These are phyloP conservation scores for Torrubiella hemipterigena DNA, from an alignment of 2,329 filamentous ascomycete genomes.

Conservation along the genomic window DNA sequence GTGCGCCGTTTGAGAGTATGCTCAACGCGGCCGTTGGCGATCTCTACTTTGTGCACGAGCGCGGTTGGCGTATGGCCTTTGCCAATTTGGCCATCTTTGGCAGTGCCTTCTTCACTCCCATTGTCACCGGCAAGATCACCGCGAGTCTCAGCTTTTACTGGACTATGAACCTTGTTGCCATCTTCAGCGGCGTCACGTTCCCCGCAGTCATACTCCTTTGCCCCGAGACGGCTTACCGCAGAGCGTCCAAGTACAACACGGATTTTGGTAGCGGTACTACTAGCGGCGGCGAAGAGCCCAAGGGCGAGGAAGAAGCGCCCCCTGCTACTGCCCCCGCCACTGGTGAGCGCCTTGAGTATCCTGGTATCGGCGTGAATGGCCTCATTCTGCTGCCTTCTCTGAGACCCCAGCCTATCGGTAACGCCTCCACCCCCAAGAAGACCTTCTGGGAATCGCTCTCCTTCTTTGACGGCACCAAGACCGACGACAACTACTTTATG, in stretches of 20 bases:
- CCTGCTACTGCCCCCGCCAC: conserved; percentile 3
- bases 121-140: conserved; percentile 83
- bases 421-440: conserved; percentile 32
- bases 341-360: neutral
- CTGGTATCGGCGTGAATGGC: conserved; percentile 8
- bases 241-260: conserved; percentile 56
- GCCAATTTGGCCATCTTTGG: conserved; percentile 46
- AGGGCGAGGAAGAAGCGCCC: conserved; percentile 1
- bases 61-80: conserved; percentile 79
- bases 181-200: conserved; percentile 62
- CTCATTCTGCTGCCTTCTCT: conserved; percentile 19
- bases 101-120: conserved; percentile 58
- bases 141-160: conserved; percentile 66
- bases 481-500: conserved; percentile 59
- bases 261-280: conserved; percentile 46
- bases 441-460: conserved; percentile 49
- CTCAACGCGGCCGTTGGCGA: conserved; percentile 86
- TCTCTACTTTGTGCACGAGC: conserved; percentile 76
- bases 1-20: conserved; percentile 81
- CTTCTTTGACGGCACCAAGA: conserved; percentile 73
- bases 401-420: conserved; percentile 21
- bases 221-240: conserved; percentile 71
- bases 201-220: conserved; percentile 66
- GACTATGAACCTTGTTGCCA: conserved; percentile 81
- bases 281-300: conserved; percentile 14